Conservation (phyloP, 345 rosid species). For the Euphorbia tirucalli region DNA sequence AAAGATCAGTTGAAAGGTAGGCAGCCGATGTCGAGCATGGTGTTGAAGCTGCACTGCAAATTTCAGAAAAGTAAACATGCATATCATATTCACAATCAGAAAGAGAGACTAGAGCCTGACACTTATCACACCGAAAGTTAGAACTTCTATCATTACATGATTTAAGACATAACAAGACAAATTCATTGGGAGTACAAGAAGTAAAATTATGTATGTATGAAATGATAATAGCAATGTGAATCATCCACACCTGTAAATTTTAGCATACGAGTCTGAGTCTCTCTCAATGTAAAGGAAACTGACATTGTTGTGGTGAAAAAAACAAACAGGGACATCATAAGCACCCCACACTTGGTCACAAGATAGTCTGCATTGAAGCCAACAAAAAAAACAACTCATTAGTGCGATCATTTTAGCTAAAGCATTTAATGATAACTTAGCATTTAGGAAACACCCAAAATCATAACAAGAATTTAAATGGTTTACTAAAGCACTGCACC, state of each 20-base stretch:
- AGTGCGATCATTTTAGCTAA: conserved; percentile 7
- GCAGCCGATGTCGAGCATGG: conserved; percentile 95
- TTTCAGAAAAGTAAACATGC: conserved; percentile 31
- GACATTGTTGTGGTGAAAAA: conserved; percentile 99
- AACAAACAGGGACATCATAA: conserved; percentile 97
- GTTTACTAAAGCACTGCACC: not conserved
- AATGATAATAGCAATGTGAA: conserved; percentile 6
- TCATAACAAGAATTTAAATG: not conserved
- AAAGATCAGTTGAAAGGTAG: conserved; percentile 97
- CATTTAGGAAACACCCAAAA: not conserved
- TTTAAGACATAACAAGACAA: conserved; percentile 6
- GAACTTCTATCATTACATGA: not conserved
- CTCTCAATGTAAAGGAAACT: conserved; percentile 95
- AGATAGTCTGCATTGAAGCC: conserved; percentile 71
- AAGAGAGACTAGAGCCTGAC: conserved; percentile 2
- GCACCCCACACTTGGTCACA: conserved; percentile 97
- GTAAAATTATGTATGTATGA: not conserved
- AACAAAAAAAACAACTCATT: conserved; percentile 12
- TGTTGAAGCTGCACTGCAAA: conserved; percentile 99
- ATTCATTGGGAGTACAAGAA: not conserved
- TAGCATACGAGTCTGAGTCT: conserved; percentile 98
- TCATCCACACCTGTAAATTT: conserved; percentile 74
- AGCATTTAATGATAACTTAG: not conserved
- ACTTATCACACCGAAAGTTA: not conserved
- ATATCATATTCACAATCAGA: conserved; percentile 32